Conservation (phyloP, 106 monocot species). For the Acorus gramineus region DNA sequence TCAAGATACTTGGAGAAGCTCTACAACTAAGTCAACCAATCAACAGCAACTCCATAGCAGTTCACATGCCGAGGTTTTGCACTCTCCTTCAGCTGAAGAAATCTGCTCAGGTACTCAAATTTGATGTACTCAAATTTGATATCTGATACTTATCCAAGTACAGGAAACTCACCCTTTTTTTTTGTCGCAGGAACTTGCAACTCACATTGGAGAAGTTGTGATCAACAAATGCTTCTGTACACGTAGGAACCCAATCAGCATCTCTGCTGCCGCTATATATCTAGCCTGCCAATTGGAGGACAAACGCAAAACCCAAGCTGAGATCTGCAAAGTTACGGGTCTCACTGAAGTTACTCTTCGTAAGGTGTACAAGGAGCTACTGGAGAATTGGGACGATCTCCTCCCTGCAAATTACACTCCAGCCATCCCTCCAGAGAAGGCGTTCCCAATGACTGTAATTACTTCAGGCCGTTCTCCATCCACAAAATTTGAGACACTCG, state of each 20-base stretch:
- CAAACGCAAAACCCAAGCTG: conserved; percentile 97
- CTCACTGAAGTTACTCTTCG: conserved; percentile 95
- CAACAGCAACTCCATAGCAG: conserved; percentile 97
- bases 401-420: conserved; percentile 90
- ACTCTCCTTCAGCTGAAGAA: conserved; percentile 95
- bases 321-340: conserved; percentile 97
- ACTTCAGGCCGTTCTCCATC: conserved; percentile 45
- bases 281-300: conserved; percentile 95
- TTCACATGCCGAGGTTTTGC: conserved; percentile 98
- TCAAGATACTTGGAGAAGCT: conserved; percentile 93
- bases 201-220: conserved; percentile 95
- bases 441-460: conserved; percentile 84
- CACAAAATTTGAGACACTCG: conserved; percentile 29
- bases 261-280: conserved; percentile 95
- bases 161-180: background rate
- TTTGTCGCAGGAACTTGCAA: conserved; percentile 77
- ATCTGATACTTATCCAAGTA: background rate
- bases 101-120: conserved; percentile 73
- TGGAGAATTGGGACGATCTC: conserved; percentile 95
- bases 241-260: conserved; percentile 92
- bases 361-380: conserved; percentile 93
- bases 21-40: conserved; percentile 92
- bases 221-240: conserved; percentile 98
- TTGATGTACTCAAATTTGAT: background rate
- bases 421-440: conserved; percentile 87